These are phyloP conservation scores for Exobasidium rhododendri DNA, from an alignment of 1,284 basidiomycete species.

Conservation along the genomic window DNA sequence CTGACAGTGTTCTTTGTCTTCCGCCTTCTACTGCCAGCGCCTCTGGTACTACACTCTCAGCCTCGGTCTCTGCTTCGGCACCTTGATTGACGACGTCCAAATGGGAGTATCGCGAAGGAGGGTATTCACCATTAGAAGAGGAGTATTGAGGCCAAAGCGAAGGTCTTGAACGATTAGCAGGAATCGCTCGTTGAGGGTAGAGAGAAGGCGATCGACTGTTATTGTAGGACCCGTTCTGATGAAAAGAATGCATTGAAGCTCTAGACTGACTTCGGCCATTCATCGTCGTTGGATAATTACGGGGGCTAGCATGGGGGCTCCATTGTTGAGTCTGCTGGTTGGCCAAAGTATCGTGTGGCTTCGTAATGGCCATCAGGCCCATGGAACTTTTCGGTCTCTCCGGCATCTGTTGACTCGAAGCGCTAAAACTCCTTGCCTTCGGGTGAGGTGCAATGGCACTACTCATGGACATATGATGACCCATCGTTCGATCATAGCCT, in stretches of 20 bases:
- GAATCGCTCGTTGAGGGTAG: background rate
- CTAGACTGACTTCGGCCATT: background rate
- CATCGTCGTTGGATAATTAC: background rate
- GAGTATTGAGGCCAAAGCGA: background rate
- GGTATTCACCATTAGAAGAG: background rate
- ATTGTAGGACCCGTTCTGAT: background rate
- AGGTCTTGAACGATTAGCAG: background rate
- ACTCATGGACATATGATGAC: background rate
- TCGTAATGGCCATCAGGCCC: background rate
- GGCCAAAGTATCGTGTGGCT: background rate
- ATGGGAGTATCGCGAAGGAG: slow-evolving; percentile 3
- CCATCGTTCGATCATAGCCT: background rate
- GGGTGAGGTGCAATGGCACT: background rate
- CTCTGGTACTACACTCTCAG: background rate
- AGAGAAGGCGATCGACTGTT: background rate
- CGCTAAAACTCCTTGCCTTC: background rate
- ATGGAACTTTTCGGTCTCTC: slow-evolving; percentile 5
- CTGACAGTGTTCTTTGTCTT: background rate
- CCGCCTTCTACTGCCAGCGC: background rate
- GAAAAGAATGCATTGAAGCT: background rate
- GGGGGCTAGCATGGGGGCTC: background rate
- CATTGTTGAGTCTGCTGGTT: background rate
- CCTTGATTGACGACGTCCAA: slow-evolving; percentile 3
- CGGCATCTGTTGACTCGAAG: background rate
- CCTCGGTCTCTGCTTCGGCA: background rate